Evolutionary conservation across 1,284 basidiomycete genomes (phyloP).

Genomic region (Tremellales sp.): DNA sequence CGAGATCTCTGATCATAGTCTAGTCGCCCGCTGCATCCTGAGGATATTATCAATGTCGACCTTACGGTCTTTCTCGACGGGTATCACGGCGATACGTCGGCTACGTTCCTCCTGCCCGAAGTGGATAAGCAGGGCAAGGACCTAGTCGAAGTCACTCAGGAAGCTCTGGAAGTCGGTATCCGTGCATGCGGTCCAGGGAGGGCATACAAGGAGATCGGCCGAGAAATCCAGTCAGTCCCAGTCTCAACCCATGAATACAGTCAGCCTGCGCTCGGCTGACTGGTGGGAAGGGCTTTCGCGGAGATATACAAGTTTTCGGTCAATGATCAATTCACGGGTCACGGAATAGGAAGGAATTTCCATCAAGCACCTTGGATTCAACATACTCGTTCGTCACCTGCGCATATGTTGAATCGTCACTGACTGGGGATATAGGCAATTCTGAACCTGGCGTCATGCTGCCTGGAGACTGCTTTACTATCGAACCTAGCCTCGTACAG

Average conservation of each 20-base stretch:
- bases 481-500: constrained; percentile 78
- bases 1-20: neutral
- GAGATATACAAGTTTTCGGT: constrained; percentile 56
- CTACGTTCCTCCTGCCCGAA: constrained; percentile 71
- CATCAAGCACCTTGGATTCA: constrained; percentile 81
- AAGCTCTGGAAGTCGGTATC: constrained; percentile 70
- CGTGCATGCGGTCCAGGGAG: constrained; percentile 68
- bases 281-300: constrained; percentile 40
- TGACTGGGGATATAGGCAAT: constrained; percentile 56
- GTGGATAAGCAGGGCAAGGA: constrained; percentile 65
- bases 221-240: constrained; percentile 61
- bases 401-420: neutral
- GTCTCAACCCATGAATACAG: neutral
- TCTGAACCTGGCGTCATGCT: constrained; percentile 71
- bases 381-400: constrained; percentile 51
- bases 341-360: constrained; percentile 81
- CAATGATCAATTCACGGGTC: constrained; percentile 62
- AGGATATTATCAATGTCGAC: constrained; percentile 81
- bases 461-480: constrained; percentile 82
- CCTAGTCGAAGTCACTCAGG: constrained; percentile 60
- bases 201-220: constrained; percentile 69
- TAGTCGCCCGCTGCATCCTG: constrained; percentile 71
- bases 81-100: constrained; percentile 80
- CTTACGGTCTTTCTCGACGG: constrained; percentile 72
- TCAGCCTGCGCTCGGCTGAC: neutral